Base-by-base conservation (phyloP, 192 early-diverging fungal species). In the Obelidium mucronatum region DNA sequence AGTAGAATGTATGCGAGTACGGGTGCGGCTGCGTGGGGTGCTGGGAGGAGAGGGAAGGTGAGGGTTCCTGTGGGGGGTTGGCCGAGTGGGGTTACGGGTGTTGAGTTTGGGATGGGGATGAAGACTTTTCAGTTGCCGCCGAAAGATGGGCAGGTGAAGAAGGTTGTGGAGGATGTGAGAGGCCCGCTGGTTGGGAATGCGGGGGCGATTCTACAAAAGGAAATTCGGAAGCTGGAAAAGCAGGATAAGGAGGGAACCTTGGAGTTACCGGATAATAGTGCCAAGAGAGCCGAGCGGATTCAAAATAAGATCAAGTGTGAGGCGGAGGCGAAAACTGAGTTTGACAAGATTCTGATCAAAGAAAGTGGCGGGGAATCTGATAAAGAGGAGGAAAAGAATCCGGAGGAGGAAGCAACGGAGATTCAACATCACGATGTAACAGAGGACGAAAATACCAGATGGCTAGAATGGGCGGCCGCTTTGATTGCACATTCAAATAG, bases 61-160 rank as follows among this genome's bases (percentile, higher is more conserved):
- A 24, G 74, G 5, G 64, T 76, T 15, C 74, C 74, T 26, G 74
- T 76, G 44, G 74, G 74, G 19, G 74, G 74, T 1, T 76, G 74
- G 74, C 51, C 42, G 15, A 58, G 55, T 24, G 55, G 55, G 8
- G 55, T 58, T 22, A 58, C 40, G 6, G 74, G 74, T 15, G 63
- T 76, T 11, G 33, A 33, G 13, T 76, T 67, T 40, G 65, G 65
- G 6, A 76, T 76, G 74, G 74, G 74, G 34, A 67, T 76, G 40
- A 36, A 48, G 48, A 56, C 74, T 30, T n/a, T 75, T 30, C 44
- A 35, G 33, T 40, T 36, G 17, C 55, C 55, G 11, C 24, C 30
- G 8, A 28, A 22, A 28, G 55, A 31, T 22, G 30, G 55, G 55
- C 26, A 34, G 5, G 36, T n/a, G 8, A 22, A 64, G 35, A 40